Evolutionary conservation across 1,284 basidiomycete species (phyloP).

Genomic region (Cryptococcus sp.): DNA sequence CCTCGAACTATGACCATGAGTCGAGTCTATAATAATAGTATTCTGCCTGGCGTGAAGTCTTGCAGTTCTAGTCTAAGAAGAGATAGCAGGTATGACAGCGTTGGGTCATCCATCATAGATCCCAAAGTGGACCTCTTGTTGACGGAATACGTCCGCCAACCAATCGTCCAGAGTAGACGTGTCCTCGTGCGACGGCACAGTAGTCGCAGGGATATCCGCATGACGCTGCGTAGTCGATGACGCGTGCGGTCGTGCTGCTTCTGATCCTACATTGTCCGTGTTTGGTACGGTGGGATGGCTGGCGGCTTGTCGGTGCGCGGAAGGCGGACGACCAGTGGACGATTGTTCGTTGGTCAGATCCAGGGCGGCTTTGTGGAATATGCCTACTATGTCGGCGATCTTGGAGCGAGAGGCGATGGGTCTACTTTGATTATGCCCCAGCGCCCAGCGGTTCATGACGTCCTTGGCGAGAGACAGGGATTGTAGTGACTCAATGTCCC

Average conservation of each 20-base stretch:
- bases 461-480: constrained; percentile 12
- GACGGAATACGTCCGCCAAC: constrained; percentile 16
- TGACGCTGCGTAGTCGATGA: not conserved
- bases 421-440: constrained; percentile 8
- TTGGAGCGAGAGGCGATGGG: constrained; percentile 15
- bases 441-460: constrained; percentile 18
- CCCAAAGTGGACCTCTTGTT: constrained; percentile 5
- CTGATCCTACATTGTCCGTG: not conserved
- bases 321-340: not conserved
- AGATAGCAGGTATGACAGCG: too few species aligned
- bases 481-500: constrained; percentile 9
- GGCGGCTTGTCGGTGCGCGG: not conserved
- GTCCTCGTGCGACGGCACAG: constrained; percentile 2
- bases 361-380: constrained; percentile 15
- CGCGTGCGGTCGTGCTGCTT: not conserved
- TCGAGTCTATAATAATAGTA: too few species aligned
- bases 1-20: too few species aligned
- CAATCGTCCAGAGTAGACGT: constrained; percentile 16
- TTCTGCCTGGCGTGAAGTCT: too few species aligned
- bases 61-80: too few species aligned
- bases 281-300: not conserved
- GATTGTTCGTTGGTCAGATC: constrained; percentile 2
- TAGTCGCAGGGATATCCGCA: not conserved
- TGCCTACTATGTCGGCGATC: constrained; percentile 17
- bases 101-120: too few species aligned